Evolutionary conservation across 106 monocot genomes (phyloP).

Genomic region (Cymbidium sinense): DNA sequence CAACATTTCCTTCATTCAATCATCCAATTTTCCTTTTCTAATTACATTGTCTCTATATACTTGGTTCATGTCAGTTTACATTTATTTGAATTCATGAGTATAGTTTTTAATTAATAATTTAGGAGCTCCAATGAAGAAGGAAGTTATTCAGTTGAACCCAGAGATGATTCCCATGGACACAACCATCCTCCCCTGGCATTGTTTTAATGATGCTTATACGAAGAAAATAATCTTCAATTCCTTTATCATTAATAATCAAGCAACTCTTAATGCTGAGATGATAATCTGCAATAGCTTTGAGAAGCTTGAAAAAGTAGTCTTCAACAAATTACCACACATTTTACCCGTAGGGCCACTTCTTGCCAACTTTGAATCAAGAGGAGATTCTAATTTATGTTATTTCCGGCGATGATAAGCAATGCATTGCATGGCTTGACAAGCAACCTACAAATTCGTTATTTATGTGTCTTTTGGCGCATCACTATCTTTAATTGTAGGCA

Average conservation of each 20-base stretch:
- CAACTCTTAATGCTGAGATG: slow-evolving; percentile 5
- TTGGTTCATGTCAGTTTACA: too few relatives aligned
- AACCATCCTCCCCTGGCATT: slow-evolving; percentile 15
- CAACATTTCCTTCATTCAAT: too few relatives aligned
- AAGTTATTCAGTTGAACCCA: slow-evolving; percentile 11
- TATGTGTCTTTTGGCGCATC: slow-evolving; percentile 33
- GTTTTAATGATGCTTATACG: background rate
- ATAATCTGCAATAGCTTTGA: slow-evolving; percentile 37
- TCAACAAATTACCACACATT: slow-evolving; percentile 14
- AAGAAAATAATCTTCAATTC: background rate
- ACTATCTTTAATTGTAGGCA: slow-evolving; percentile 14
- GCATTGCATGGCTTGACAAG: slow-evolving; percentile 21
- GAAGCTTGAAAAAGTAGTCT: slow-evolving; percentile 12
- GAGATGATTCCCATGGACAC: slow-evolving; percentile 1
- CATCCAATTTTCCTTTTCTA: too few relatives aligned
- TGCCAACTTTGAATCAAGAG: background rate
- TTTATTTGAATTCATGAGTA: too few relatives aligned
- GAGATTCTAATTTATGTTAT: slow-evolving; percentile 6
- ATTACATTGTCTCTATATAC: too few relatives aligned
- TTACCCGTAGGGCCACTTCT: slow-evolving; percentile 21
- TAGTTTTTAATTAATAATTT: too few relatives aligned
- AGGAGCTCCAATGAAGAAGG: background rate
- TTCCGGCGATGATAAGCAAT: slow-evolving; percentile 20
- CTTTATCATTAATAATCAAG: background rate
- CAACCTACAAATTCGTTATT: slow-evolving; percentile 15